A percentile compares a stretch with the other conserved stretches of the same genome.
These are phyloP conservation scores for Annulohypoxylon stygium DNA, from an alignment of 495 filamentous ascomycete genomes.

Conservation along the genomic window DNA sequence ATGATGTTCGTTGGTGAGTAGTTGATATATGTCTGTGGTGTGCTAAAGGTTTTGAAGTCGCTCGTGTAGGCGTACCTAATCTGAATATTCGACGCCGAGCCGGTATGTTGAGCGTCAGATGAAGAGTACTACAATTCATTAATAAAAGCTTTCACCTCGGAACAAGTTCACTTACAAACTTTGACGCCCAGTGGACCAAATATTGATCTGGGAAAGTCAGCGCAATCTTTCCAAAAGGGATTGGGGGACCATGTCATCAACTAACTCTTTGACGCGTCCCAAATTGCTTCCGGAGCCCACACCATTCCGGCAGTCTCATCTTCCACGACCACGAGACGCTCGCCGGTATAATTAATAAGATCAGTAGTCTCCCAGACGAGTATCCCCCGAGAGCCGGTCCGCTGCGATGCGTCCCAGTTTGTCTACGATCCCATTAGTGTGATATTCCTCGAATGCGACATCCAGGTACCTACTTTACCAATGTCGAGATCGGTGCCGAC, in stretches of 20 bases:
- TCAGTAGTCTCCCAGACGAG: conserved; percentile 68
- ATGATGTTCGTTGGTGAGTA: conserved; percentile 61
- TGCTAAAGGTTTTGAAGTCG: conserved; percentile 59
- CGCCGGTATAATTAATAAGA: conserved; percentile 61
- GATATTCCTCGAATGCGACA: background rate
- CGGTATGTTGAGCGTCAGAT: conserved; percentile 56
- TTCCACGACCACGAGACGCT: conserved; percentile 64
- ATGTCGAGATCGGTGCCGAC: conserved; percentile 67
- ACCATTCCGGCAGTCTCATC: conserved; percentile 67
- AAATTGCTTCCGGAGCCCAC: conserved; percentile 67
- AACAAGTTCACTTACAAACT: conserved; percentile 56
- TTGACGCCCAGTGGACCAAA: conserved; percentile 67
- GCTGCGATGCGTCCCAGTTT: conserved; percentile 65
- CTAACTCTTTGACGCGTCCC: conserved; percentile 62
- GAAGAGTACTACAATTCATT: conserved; percentile 54
- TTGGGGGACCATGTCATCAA: background rate
- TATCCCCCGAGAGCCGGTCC: conserved; percentile 63
- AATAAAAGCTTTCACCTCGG: background rate
- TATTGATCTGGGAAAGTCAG: conserved; percentile 56
- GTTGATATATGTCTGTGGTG: conserved; percentile 60
- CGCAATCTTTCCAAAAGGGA: background rate
- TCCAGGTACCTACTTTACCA: conserved; percentile 54
- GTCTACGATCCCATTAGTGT: conserved; percentile 52
- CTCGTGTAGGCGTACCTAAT: conserved; percentile 61
- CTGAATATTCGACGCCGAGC: conserved; percentile 55